A percentile compares a stretch with the other conserved stretches of the same genome.
Evolutionary conservation across 192 early-diverging fungal genomes (phyloP).

Genomic region (Martensiomyces pterosporus): DNA sequence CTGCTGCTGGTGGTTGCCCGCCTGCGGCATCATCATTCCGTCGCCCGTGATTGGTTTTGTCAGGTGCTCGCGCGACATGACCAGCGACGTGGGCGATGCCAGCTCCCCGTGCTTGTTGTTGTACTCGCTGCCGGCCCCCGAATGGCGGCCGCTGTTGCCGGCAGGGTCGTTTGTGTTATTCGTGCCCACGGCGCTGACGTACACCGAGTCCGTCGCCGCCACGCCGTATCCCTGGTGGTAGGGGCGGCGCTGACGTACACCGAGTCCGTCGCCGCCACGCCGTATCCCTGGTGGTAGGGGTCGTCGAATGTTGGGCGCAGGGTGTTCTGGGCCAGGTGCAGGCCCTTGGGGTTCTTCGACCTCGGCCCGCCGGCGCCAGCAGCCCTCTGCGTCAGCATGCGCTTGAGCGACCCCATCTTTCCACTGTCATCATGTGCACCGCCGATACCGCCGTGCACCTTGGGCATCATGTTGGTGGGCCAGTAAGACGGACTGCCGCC

Average conservation of each 20-base stretch:
- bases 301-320: conserved; percentile 28
- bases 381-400: conserved; percentile 45
- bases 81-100: conserved; percentile 39
- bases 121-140: conserved; percentile 27
- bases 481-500: conserved; percentile 5
- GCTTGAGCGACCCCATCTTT: conserved; percentile 43
- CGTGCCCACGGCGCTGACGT: conserved; percentile 11
- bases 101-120: conserved; percentile 20
- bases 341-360: not conserved
- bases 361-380: conserved; percentile 8
- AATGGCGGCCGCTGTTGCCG: conserved; percentile 2
- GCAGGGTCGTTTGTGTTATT: not conserved
- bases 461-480: not conserved
- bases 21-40: too few relatives aligned
- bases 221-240: conserved; percentile 51
- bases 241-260: conserved; percentile 26
- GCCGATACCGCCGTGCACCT: not conserved
- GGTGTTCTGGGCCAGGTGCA: not conserved
- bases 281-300: conserved; percentile 49
- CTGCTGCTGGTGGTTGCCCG: not conserved
- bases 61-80: conserved; percentile 39
- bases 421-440: not conserved
- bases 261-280: conserved; percentile 28
- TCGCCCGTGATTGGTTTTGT: conserved; percentile 34
- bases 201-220: conserved; percentile 25